phyloP scores from a whole-genome alignment of 1,284 basidiomycete species.

The Pseudozyma flocculosa region DNA sequence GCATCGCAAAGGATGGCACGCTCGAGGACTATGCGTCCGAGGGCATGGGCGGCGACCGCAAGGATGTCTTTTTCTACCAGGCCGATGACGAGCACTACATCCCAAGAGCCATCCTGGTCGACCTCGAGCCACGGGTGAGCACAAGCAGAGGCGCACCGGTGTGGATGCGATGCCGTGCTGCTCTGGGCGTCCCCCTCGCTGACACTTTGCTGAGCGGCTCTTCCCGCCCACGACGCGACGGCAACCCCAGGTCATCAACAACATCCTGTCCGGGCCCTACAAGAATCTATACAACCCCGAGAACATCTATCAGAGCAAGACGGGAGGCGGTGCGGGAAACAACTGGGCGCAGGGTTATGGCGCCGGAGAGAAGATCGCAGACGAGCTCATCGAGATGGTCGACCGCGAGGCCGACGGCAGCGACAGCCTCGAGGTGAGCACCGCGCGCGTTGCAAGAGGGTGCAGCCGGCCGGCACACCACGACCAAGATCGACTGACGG shows the following conservation, averaged over 20 bases:
- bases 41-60: conserved; percentile 68
- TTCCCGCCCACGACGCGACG: no score
- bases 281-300: conserved; percentile 96
- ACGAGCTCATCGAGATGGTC: conserved; percentile 99
- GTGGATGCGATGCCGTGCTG: background rate
- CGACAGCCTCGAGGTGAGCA: conserved; percentile 87
- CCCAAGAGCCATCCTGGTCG: conserved; percentile 91
- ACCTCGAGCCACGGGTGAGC: conserved; percentile 91
- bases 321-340: conserved; percentile 96
- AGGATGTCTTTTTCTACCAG: conserved; percentile 99
- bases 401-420: conserved; percentile 97
- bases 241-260: conserved; percentile 98
- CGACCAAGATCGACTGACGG: no score
- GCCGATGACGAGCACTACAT: conserved; percentile 99
- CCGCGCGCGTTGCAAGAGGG: no score
- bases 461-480: no score
- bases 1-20: conserved; percentile 55
- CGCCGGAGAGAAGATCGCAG: conserved; percentile 86
- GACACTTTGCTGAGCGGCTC: no score
- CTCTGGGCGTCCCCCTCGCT: no score
- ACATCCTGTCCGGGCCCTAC: conserved; percentile 87
- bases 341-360: conserved; percentile 92
- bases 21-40: conserved; percentile 54
- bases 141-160: conserved; percentile 79
- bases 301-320: conserved; percentile 92